phyloP scores from a whole-genome alignment of 2,329 filamentous ascomycete species.

The Sporothrix phasma region DNA sequence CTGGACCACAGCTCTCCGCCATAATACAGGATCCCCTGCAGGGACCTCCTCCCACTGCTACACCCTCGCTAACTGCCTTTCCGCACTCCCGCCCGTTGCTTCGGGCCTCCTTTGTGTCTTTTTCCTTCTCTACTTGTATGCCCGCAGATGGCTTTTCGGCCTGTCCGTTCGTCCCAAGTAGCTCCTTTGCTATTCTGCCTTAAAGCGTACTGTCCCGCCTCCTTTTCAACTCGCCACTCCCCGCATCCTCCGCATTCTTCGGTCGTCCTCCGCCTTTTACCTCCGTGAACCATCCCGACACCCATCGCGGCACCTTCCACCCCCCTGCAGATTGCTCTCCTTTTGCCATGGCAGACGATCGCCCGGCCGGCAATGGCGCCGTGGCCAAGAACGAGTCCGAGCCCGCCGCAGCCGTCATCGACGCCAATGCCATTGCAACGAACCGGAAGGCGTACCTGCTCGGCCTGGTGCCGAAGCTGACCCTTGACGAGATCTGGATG shows the following conservation, averaged over 20 bases:
- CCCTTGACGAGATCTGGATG: slow-evolving; percentile 19
- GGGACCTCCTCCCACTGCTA: not conserved
- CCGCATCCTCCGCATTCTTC: not conserved
- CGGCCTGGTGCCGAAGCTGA: slow-evolving; percentile 9
- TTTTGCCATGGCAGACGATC: slow-evolving; percentile 4
- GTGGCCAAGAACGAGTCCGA: not conserved
- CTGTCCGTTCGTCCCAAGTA: not conserved
- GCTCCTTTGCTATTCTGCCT: not conserved
- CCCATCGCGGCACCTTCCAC: not conserved
- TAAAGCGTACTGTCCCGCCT: not conserved
- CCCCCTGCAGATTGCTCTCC: not conserved
- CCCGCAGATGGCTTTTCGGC: not conserved
- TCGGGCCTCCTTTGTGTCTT: not conserved
- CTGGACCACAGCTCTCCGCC: not conserved
- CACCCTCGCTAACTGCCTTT: not conserved
- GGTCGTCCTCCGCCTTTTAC: not conserved
- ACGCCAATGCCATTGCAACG: not conserved
- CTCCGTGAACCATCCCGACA: not conserved
- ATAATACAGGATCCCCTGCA: not conserved
- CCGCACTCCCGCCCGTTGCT: not conserved
- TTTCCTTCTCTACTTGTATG: not conserved
- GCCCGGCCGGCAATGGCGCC: not conserved
- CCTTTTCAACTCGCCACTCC: not conserved
- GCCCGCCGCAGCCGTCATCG: not conserved
- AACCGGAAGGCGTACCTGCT: slow-evolving; percentile 13